Evolutionary conservation across 805 yeast genomes (phyloP).

Genomic region (Wickerhamiella sorbophila): DNA sequence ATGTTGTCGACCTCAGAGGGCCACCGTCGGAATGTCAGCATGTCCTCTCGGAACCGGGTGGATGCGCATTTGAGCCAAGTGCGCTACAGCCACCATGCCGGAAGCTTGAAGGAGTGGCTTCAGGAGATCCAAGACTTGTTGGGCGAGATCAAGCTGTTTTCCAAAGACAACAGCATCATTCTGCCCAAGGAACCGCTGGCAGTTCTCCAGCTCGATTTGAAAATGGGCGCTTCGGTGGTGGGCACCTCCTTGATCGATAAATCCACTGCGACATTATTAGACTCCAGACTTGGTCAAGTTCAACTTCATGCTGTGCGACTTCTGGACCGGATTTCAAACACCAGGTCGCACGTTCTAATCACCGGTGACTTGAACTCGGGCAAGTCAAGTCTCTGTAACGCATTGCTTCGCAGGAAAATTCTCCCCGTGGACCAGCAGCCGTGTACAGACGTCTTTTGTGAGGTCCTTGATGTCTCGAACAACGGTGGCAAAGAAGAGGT

Average conservation of each 20-base stretch:
- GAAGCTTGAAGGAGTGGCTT: slow-evolving; percentile 40
- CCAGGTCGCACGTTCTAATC: slow-evolving; percentile 82
- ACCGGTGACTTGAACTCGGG: slow-evolving; percentile 98
- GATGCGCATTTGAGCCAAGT: slow-evolving; percentile 54
- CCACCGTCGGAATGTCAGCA: slow-evolving; percentile 16
- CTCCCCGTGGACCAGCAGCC: slow-evolving; percentile 97
- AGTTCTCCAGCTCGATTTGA: slow-evolving; percentile 48
- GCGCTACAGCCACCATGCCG: slow-evolving; percentile 59
- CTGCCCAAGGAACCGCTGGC: slow-evolving; percentile 29
- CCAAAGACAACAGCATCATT: slow-evolving; percentile 3
- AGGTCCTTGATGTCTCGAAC: slow-evolving; percentile 70
- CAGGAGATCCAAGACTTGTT: slow-evolving; percentile 19
- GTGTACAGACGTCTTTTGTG: slow-evolving; percentile 91
- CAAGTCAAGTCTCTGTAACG: slow-evolving; percentile 89
- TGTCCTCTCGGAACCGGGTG: slow-evolving; percentile 26
- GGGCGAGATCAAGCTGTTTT: slow-evolving; percentile 18
- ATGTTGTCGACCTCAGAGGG: slow-evolving; percentile 9
- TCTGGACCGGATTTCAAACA: slow-evolving; percentile 75
- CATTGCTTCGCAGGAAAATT: slow-evolving; percentile 58
- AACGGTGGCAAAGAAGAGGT: slow-evolving; percentile 75
- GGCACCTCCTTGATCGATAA: slow-evolving; percentile 48
- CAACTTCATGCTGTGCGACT: slow-evolving; percentile 54
- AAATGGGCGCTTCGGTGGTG: slow-evolving; percentile 33
- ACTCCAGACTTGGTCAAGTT: slow-evolving; percentile 50
- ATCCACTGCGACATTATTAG: slow-evolving; percentile 55